These are phyloP conservation scores for Cadophora sp. DNA, from an alignment of 2,329 filamentous ascomycete species.

Conservation along the genomic window DNA sequence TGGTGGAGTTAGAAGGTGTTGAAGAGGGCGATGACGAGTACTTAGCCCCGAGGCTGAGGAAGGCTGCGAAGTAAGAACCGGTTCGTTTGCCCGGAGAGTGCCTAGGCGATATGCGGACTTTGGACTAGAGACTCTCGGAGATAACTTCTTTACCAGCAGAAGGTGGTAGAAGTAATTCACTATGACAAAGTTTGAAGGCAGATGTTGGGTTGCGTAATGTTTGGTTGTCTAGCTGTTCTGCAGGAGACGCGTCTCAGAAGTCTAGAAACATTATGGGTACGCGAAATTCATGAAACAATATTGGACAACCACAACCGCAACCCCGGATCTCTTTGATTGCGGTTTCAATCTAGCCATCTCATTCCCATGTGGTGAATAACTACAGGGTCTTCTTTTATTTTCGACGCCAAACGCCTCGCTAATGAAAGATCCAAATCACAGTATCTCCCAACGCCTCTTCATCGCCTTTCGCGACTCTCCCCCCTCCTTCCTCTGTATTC, in stretches of 20 bases:
- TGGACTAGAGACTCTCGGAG: background rate
- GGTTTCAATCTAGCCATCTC: too few species aligned
- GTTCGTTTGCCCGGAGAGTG: background rate
- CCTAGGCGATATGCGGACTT: background rate
- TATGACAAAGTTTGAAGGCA: background rate
- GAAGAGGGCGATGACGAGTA: constrained; percentile 7
- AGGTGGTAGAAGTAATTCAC: background rate
- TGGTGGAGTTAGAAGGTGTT: constrained; percentile 1
- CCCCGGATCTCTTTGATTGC: too few species aligned
- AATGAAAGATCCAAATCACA: constrained; percentile 7
- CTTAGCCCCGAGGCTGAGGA: constrained; percentile 16
- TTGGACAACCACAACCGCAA: background rate
- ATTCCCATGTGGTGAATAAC: too few species aligned
- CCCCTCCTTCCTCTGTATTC: constrained; percentile 21
- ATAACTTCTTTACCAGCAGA: background rate
- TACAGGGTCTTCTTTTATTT: background rate
- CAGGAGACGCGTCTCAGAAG: constrained; percentile 22
- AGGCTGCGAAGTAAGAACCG: constrained; percentile 25
- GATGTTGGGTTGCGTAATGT: background rate
- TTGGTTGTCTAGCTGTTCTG: too few species aligned
- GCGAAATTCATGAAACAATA: constrained; percentile 12
- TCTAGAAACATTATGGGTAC: constrained; percentile 13
- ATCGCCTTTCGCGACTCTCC: constrained; percentile 14
- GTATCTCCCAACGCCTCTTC: too few species aligned
- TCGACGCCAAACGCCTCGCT: constrained; percentile 26